Conservation (phyloP, 306 rosid genomes). For the Neltuma alba region DNA sequence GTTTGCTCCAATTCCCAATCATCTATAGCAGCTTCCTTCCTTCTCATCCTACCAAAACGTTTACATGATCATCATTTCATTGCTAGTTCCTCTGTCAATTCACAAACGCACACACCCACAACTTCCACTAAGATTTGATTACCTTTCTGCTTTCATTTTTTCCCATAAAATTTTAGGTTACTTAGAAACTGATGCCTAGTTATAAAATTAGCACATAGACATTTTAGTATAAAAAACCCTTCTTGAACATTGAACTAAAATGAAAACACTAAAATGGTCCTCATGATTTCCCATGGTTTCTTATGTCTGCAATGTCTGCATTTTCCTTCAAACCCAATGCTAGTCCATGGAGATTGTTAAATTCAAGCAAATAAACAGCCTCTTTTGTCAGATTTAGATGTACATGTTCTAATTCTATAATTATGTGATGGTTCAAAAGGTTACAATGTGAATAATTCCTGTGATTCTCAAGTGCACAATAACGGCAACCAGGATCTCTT, state of each 20-base stretch:
- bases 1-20: slow-evolving; percentile 64
- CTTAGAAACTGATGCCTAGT: background rate
- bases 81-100: background rate
- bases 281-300: background rate
- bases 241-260: background rate
- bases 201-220: background rate
- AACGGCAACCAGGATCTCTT: background rate
- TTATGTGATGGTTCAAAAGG: background rate
- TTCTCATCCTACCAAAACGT: slow-evolving; percentile 47
- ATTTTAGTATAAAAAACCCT: background rate
- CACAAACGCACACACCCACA: background rate
- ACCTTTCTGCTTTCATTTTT: background rate
- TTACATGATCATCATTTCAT: background rate
- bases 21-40: slow-evolving; percentile 57
- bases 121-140: background rate
- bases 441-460: background rate
- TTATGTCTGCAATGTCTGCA: too few species aligned
- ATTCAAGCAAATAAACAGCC: background rate
- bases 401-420: background rate
- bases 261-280: background rate
- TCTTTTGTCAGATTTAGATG: background rate
- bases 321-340: background rate
- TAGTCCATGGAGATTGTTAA: background rate
- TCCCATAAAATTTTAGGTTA: background rate
- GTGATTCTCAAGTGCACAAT: background rate